A percentile compares a stretch with the other conserved stretches of the same genome.
Conservation (phyloP, 1,284 basidiomycete species). For the Hemileia vastatrix region DNA sequence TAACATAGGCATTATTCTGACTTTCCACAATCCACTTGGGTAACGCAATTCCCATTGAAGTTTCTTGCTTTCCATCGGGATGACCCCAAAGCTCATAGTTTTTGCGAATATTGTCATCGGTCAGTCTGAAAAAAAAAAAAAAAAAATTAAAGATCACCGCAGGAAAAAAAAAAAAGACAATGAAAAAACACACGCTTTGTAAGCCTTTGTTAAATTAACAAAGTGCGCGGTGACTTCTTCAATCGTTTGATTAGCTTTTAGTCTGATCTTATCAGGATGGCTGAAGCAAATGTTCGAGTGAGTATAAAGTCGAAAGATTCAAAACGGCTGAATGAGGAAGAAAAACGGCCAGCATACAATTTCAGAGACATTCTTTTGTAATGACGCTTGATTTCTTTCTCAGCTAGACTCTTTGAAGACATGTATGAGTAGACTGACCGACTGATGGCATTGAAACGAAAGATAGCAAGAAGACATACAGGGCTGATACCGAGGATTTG, state of each 20-base stretch:
- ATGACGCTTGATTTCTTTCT: constrained; percentile 92
- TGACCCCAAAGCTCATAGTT: constrained; percentile 89
- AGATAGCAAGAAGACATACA: constrained; percentile 47
- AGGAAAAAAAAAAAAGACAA: neutral
- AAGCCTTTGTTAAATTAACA: constrained; percentile 92
- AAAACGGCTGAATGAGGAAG: neutral
- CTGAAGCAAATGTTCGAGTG: constrained; percentile 51
- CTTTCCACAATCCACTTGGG: constrained; percentile 89
- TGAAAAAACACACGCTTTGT: constrained; percentile 65
- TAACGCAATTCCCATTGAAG: constrained; percentile 90
- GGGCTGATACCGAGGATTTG: constrained; percentile 74
- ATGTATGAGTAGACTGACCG: neutral
- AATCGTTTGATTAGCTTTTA: constrained; percentile 67
- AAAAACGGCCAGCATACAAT: constrained; percentile 57
- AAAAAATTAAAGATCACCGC: neutral
- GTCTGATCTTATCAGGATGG: constrained; percentile 93
- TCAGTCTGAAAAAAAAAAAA: constrained; percentile 53
- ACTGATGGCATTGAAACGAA: neutral
- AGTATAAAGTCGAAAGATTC: constrained; percentile 17
- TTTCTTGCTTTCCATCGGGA: constrained; percentile 90
- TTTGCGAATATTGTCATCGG: constrained; percentile 82
- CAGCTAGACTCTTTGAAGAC: constrained; percentile 52
- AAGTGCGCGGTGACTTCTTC: constrained; percentile 83
- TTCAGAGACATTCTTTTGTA: constrained; percentile 86
- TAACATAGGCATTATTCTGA: constrained; percentile 81